Evolutionary conservation across 2,329 filamentous ascomycete species (phyloP).

Genomic region (Apiospora phragmitis): DNA sequence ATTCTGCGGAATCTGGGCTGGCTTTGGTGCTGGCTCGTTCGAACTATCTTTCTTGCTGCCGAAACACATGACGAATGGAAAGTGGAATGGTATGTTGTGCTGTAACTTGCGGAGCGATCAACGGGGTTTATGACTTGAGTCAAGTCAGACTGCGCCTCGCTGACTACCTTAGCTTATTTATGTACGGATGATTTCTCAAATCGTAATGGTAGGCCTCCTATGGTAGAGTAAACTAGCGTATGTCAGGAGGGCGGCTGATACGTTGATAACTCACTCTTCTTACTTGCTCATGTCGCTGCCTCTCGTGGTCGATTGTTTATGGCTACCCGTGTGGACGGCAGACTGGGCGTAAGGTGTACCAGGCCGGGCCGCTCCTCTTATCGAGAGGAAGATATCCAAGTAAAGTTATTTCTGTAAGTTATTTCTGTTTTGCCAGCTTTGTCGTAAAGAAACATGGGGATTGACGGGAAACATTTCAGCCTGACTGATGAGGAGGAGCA

Average conservation of each 20-base stretch:
- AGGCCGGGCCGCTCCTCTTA: neutral
- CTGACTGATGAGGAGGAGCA: neutral
- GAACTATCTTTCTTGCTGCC: constrained; percentile 41
- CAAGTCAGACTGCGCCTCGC: neutral
- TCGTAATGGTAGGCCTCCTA: neutral
- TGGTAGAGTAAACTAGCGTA: neutral
- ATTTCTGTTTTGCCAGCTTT: neutral
- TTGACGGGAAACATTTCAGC: neutral
- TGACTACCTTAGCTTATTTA: neutral
- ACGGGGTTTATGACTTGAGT: constrained; percentile 2
- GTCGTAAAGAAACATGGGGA: neutral
- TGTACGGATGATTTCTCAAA: neutral
- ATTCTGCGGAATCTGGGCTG: constrained; percentile 29
- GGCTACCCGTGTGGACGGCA: neutral
- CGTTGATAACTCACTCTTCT: constrained; percentile 1
- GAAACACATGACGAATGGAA: constrained; percentile 48
- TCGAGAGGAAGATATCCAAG: neutral
- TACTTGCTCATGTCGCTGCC: neutral
- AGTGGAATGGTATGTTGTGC: neutral
- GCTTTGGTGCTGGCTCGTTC: constrained; percentile 41
- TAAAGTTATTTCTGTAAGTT: neutral
- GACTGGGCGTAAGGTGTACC: neutral
- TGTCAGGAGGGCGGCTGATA: neutral
- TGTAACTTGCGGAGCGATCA: neutral
- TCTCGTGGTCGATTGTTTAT: neutral